Base-by-base conservation (phyloP, 1,284 basidiomycete genomes). In the Moesziomyces antarcticus region DNA sequence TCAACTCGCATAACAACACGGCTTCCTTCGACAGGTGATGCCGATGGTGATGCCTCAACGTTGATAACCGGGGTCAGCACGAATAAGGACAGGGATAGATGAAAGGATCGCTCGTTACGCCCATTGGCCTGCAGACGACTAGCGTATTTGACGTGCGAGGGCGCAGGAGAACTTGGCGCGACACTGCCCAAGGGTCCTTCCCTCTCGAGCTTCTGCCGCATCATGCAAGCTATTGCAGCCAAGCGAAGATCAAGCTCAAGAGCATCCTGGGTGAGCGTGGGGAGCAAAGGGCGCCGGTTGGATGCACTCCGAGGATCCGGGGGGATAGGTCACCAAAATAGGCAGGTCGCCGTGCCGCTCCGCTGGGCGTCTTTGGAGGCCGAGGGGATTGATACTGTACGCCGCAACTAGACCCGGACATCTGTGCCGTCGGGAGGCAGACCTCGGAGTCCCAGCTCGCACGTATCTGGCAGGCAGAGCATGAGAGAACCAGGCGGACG, bases 1-100 rank as follows among this genome's bases (percentile, higher is more conserved):
- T n/a, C 42, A 45, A 24, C 43, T 53, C 51, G 51, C 42, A 21
- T 45, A n/a, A 25, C 41, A 44, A 20, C 50, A 52, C 1, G 11
- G 37, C 2, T 22, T 22, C 10, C n/a, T 45, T 45, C 22, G 51
- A 53, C 33, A 10, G 44, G 41, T 35, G 24, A 44, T 18, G 43
- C 20, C 18, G 50, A 30, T 8, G 50, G 50, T 16, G 50, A 25
- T 33, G 37, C 37, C 14, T 18, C 37, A 18, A 16, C 37, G 11
- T 14, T 40, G 37, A 40, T 40, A 40, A 18, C 16, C 16, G 14
- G 37, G 16, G 2, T 1, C 25, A 14, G 37, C 6, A 14, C 37
- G 37, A 40, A 40, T 40, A 16, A 40, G 37, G 6, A 18, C 4
- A 16, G 37, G 4, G 37, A 40, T 40, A 40, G 37, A 40, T 40